Percentiles rank a stretch among this genome's conserved stretches.
Evolutionary conservation across 2,329 filamentous ascomycete genomes (phyloP).

Genomic region (Sporothrix brasiliensis): DNA sequence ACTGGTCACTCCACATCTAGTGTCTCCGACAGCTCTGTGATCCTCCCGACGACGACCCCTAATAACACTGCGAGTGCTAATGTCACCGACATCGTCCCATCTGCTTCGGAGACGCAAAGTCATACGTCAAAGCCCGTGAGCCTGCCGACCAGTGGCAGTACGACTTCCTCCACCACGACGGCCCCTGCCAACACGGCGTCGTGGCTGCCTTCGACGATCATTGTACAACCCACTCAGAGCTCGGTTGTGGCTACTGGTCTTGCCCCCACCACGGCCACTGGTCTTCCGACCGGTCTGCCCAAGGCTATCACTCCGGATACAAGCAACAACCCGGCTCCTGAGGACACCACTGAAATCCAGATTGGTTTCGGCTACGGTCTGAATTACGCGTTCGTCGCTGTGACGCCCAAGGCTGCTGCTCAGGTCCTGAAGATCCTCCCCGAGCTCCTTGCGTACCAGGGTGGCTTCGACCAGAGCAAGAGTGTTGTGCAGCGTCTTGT

Average conservation of each 20-base stretch:
- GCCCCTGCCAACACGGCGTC: constrained; percentile 34
- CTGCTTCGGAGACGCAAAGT: constrained; percentile 15
- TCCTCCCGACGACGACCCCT: constrained; percentile 33
- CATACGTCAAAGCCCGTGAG: constrained; percentile 10
- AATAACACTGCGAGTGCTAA: constrained; percentile 30
- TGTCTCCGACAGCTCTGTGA: constrained; percentile 22
- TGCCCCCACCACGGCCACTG: constrained; percentile 52
- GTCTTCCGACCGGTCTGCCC: constrained; percentile 69
- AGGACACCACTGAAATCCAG: constrained; percentile 73
- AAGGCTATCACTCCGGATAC: constrained; percentile 73
- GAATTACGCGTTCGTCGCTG: constrained; percentile 82
- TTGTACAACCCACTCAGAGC: constrained; percentile 55
- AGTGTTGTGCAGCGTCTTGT: constrained; percentile 72
- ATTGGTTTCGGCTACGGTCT: constrained; percentile 80
- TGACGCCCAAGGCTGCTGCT: constrained; percentile 69
- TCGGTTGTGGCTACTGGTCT: constrained; percentile 44
- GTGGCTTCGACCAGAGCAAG: constrained; percentile 54
- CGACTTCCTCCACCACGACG: background rate
- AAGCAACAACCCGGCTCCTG: constrained; percentile 55
- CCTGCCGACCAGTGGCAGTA: background rate
- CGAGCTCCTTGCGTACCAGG: constrained; percentile 66
- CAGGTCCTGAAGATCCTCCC: constrained; percentile 86
- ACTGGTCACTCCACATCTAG: background rate
- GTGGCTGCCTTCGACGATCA: constrained; percentile 64
- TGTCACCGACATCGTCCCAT: background rate